phyloP scores from a whole-genome alignment of 2,329 filamentous ascomycete species.

The Pleurostoma richardsiae region DNA sequence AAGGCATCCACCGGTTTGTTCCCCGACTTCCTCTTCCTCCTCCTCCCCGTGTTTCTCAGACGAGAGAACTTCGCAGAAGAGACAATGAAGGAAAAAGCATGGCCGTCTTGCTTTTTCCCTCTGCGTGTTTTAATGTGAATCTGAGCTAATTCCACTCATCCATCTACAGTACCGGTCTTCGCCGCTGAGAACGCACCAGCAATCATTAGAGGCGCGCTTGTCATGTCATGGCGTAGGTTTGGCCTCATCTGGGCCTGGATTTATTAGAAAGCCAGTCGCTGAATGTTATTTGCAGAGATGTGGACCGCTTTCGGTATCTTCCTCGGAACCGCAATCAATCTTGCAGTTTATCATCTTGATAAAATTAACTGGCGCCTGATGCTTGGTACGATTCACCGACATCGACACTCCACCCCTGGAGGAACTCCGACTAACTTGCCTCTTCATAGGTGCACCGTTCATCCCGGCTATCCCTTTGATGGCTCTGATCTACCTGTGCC shows the following conservation, averaged over 20 bases:
- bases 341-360: slow-evolving; percentile 54
- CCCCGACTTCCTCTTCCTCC: no score
- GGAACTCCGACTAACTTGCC: slow-evolving; percentile 54
- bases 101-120: no score
- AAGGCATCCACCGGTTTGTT: slow-evolving; percentile 2
- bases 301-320: no score
- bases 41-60: no score
- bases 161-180: slow-evolving; percentile 7
- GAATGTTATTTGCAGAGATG: no score
- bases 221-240: slow-evolving; percentile 7
- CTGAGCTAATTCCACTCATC: no score
- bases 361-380: slow-evolving; percentile 12
- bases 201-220: slow-evolving; percentile 7
- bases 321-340: no score
- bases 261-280: no score
- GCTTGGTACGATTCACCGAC: slow-evolving; percentile 41
- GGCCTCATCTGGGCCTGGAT: no score
- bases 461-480: slow-evolving; percentile 54
- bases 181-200: slow-evolving; percentile 9
- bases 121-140: no score
- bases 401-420: slow-evolving; percentile 54
- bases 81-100: no score
- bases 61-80: no score
- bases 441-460: slow-evolving; percentile 58
- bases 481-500: slow-evolving; percentile 59